Base-by-base conservation (phyloP, 2,329 filamentous ascomycete genomes). In the Ascochyta koolunga region DNA sequence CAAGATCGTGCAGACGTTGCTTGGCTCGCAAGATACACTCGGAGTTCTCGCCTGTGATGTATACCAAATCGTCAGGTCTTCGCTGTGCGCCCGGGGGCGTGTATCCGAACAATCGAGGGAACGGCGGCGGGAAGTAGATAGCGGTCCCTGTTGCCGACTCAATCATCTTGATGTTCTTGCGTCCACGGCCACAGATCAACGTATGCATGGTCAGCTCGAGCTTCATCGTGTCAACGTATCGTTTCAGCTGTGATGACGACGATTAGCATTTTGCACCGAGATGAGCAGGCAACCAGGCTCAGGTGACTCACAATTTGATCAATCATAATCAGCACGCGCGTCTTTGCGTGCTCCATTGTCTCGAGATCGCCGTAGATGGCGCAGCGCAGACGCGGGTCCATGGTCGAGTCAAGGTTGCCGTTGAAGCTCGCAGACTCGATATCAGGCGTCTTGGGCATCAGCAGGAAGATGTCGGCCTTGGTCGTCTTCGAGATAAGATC, bases 121-220 rank as follows among this genome's bases (percentile, higher is more conserved):
- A 98, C 0, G 93, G 89, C 7, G 93, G 92, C 24, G 95, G 95
- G 71, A 99, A 98, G 78, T 99, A 99, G 67, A 99, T 98, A 60
- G 95, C 93, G 8, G 95, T 98, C 67, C 93, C 91, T 13, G 95
- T 98, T 24, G 89, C 87, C 13, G 95, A 96, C 77, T 99, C 95
- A 69, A 99, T 97, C 67, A 95, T 80, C 80, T 98, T 98, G 79
- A 99, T 96, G 74, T 97, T 97, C 80, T 96, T 96, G 65, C 95
- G 86, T 65, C 93, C 93, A 42, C 95, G 90, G 42, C 95, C 95
- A 73, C 93, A 97, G 43, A 98, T 87, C 50, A 97, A 83, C 53
- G 92, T 95, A 73, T 99, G 95, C 72, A 96, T 84, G 22, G 91
- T 90, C 43, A 93, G 79, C 65, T 97, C 93, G 54, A 96, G 82